Evolutionary conservation across 2,329 filamentous ascomycete genomes (phyloP), one percentile per base, ranked within the genome.

Genomic region (Paracamarosporium sp.): DNA sequence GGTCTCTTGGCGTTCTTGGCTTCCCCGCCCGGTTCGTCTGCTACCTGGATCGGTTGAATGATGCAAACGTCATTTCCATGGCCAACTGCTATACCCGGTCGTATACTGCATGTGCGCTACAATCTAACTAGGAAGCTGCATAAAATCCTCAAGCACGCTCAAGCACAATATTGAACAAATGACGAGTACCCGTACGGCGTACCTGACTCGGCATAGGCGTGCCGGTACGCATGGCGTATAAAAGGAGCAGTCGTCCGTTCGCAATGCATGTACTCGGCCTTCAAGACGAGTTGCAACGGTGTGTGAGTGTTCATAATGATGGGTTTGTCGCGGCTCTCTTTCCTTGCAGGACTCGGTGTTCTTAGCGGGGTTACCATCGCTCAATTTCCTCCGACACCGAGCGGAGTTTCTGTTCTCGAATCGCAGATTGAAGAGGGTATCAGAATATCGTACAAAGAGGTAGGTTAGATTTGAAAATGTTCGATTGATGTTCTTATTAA

Each of bases 391-490:
- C 74, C 78, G 13, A 66, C 63, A 33, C 73, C 74, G 5, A 72
- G 74, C 44, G 77, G 73, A 4, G 60, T 80, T 1, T 75, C 75
- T 13, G 67, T 77, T 12, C 62, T 81, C 8, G 68, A 76, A 15
- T 79, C 79, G 12, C 69, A 74, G 30, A 64, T 78, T 36, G 70
- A 78, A 51, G 70, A 78, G 17, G 76, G 75, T 22, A 67, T 80
- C 20, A 71, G 70, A 9, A 78, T 82, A 33, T 75, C 77, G 4
- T 81, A 80, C 65, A 81, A 81, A 61, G 76, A 80, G 66, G 78
- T 77, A 25, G 60, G 59, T 56, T 17, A 35, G 24, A 30, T 31
- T 24, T 50, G 2, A n/a, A 9, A 12, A 12, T 2, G 1, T 8
- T 12, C 17, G 41, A 30, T 25, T 38, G 47, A n/a, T 13, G 11